Evolutionary conservation across 306 rosid species (phyloP).

Genomic region (Pterocarpus macrocarpus): DNA sequence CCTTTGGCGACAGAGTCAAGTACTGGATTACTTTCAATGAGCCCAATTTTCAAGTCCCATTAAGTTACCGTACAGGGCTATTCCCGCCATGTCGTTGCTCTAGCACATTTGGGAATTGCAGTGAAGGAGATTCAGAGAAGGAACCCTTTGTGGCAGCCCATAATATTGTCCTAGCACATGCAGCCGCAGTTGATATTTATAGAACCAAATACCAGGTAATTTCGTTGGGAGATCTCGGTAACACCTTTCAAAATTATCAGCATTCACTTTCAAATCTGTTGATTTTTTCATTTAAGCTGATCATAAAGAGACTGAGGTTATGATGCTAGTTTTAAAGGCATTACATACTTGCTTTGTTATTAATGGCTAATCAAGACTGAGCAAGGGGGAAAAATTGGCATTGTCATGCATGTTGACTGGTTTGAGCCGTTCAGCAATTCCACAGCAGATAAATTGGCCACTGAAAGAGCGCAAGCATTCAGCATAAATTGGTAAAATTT

Average conservation of each 20-base stretch:
- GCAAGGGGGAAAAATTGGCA: constrained; percentile 77
- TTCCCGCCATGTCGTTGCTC: constrained; percentile 59
- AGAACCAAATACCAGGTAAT: constrained; percentile 75
- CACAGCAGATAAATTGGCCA: constrained; percentile 62
- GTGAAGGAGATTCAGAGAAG: constrained; percentile 63
- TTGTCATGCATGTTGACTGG: constrained; percentile 56
- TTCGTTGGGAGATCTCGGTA: not conserved
- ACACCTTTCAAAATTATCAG: not conserved
- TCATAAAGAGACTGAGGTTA: not conserved
- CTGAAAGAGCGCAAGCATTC: constrained; percentile 75
- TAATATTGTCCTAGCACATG: constrained; percentile 74
- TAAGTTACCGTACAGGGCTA: constrained; percentile 8
- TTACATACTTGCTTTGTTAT: constrained; percentile 18
- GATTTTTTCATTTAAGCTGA: no score
- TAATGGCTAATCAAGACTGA: constrained; percentile 52
- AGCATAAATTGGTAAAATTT: constrained; percentile 57
- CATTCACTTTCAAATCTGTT: constrained; percentile 8
- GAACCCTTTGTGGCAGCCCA: constrained; percentile 80
- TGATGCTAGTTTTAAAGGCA: not conserved
- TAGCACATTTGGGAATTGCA: constrained; percentile 64
- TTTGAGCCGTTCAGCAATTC: constrained; percentile 68
- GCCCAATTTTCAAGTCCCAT: constrained; percentile 47
- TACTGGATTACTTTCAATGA: constrained; percentile 70
- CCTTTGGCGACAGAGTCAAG: constrained; percentile 69
- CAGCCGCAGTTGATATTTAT: constrained; percentile 68